Evolutionary conservation across 305 asterid species (phyloP), one percentile per base, ranked within the genome.

Genomic region (Fraxinus xanthoxyloides): DNA sequence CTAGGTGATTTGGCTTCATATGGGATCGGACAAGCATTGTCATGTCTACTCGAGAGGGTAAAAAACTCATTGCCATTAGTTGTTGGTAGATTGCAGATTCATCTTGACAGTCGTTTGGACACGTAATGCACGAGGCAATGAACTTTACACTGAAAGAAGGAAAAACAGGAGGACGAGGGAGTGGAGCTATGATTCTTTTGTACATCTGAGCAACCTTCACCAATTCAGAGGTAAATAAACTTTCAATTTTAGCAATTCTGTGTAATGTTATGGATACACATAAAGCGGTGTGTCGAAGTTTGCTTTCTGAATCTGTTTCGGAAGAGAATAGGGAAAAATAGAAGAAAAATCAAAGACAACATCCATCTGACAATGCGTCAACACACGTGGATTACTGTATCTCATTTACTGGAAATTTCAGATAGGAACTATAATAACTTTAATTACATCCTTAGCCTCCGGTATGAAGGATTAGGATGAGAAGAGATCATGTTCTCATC

Each of bases 1-100:
- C 93, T 21, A 83, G 94, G 87, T 93, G 92, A 91, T 80, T 24
- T 46, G 78, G 76, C 80, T 77, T 40, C 36, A 28, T 67, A 35
- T 83, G 24, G 63, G 72, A 6, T 24, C 5, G 38, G 38, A 12
- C 19, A 76, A 85, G 81, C 78, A 56, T 35, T 59, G 26, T 48
- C 78, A 21, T 40, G 76, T 75, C 13, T 67, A 31, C 28, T 72
- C 76, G 80, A 76, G 85, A 81, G 38, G 86, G 76, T 80, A 31
- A 83, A 40, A 56, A 74, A 24, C 69, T 72, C 63, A 73, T 34
- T 72, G 82, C 40, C 79, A 61, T 36, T 80, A 77, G 34, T 79
- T 63, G 73, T 8, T 28, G 63, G 24, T 54, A 54, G 63, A 13
- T 65, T 65, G 36, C 73, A 26, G 35, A 65, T 65, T 67, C 73